Conservation (phyloP, 768 basidiomycete species). For the Lactarius indigo region DNA sequence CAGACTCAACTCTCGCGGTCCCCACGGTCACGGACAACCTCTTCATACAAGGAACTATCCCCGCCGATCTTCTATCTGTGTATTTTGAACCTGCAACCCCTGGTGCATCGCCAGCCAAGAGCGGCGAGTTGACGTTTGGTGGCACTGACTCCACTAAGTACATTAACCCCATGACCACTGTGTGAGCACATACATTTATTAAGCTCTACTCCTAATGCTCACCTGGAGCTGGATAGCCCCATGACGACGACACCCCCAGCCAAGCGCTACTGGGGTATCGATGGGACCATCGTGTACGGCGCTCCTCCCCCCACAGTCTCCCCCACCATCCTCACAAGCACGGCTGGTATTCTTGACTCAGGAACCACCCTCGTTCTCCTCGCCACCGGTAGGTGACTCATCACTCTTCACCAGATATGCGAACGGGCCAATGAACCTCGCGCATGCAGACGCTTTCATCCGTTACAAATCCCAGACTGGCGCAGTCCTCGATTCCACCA, state of each 20-base stretch:
- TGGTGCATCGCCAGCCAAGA: constrained; percentile 12
- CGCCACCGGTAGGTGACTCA: constrained; percentile 19
- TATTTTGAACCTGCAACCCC: constrained; percentile 29
- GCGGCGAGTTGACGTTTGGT: constrained; percentile 38
- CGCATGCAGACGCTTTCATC: constrained; percentile 31
- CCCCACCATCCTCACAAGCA: constrained; percentile 25
- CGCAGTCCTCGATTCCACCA: constrained; percentile 30
- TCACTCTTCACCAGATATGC: constrained; percentile 20
- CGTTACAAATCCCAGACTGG: constrained; percentile 33
- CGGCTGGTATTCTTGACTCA: constrained; percentile 34
- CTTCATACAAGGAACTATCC: constrained; percentile 30
- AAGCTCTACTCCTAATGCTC: background rate
- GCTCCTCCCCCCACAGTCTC: background rate
- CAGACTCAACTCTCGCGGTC: constrained; percentile 30
- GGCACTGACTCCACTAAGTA: constrained; percentile 34
- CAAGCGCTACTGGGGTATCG: constrained; percentile 31
- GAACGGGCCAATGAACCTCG: constrained; percentile 27
- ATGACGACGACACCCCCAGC: constrained; percentile 30
- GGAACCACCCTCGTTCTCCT: constrained; percentile 32
- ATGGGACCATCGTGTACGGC: constrained; percentile 31
- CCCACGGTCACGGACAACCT: constrained; percentile 45
- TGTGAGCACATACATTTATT: constrained; percentile 20
- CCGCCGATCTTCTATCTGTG: constrained; percentile 28
- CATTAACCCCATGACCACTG: constrained; percentile 29
- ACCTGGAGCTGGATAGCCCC: constrained; percentile 20